These are phyloP conservation scores for Podaxis sp. DNA, from an alignment of 768 basidiomycete genomes.

Conservation along the genomic window DNA sequence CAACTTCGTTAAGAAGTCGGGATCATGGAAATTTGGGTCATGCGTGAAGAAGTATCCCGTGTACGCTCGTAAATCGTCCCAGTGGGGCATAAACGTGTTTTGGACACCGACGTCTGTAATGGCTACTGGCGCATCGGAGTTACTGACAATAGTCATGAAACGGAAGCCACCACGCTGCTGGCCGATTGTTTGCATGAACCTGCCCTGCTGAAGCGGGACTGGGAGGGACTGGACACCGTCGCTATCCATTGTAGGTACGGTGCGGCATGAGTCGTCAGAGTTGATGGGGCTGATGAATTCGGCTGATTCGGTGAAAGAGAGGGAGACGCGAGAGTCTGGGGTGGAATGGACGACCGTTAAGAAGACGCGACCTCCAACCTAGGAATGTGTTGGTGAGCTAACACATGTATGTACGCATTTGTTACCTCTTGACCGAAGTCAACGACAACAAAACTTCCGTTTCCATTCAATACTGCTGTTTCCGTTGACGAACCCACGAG, in stretches of 20 bases:
- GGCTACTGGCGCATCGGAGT: constrained; percentile 33
- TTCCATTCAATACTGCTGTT: constrained; percentile 28
- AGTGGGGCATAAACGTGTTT: constrained; percentile 49
- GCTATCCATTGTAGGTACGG: constrained; percentile 23
- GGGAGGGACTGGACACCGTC: constrained; percentile 37
- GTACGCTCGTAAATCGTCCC: constrained; percentile 44
- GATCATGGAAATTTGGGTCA: constrained; percentile 42
- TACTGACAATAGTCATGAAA: constrained; percentile 45
- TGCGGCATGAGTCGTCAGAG: constrained; percentile 41
- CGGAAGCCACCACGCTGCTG: constrained; percentile 48
- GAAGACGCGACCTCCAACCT: constrained; percentile 27
- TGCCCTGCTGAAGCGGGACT: constrained; percentile 26
- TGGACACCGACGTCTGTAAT: constrained; percentile 43
- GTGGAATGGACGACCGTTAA: constrained; percentile 28
- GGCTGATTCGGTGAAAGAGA: constrained; percentile 52
- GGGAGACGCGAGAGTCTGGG: constrained; percentile 34
- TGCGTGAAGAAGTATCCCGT: constrained; percentile 46
- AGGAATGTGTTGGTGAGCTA: background rate
- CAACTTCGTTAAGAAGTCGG: constrained; percentile 46
- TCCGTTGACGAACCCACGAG: constrained; percentile 25
- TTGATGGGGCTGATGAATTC: constrained; percentile 42
- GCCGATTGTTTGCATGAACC: constrained; percentile 34
- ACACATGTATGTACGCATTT: background rate
- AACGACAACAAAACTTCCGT: constrained; percentile 35
- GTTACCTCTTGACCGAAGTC: constrained; percentile 40